Percentiles rank a stretch among this genome's conserved stretches.
Conservation (phyloP, 2,329 filamentous ascomycete species). For the Colletotrichum zoysiae region DNA sequence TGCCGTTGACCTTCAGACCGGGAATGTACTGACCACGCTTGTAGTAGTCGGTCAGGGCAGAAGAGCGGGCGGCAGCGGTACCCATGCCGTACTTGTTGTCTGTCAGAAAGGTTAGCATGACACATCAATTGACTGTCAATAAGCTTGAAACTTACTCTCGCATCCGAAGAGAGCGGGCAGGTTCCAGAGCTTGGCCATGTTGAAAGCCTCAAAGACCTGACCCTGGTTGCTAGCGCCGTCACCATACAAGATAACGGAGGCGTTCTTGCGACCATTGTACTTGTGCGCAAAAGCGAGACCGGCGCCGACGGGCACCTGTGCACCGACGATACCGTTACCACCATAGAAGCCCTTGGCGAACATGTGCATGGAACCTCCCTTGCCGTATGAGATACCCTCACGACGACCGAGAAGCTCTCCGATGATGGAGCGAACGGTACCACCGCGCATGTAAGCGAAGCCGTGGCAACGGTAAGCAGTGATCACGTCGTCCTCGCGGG, state of each 20-base stretch:
- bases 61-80: constrained; percentile 92
- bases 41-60: constrained; percentile 99
- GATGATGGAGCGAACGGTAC: constrained; percentile 89
- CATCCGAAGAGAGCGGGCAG: constrained; percentile 96
- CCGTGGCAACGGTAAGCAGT: constrained; percentile 99
- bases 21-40: constrained; percentile 99
- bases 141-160: constrained; percentile 79
- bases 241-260: constrained; percentile 92
- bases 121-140: not conserved
- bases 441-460: constrained; percentile 96
- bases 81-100: constrained; percentile 99
- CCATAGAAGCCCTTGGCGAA: constrained; percentile 98
- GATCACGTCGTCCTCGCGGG: constrained; percentile 92
- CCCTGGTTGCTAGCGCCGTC: constrained; percentile 99
- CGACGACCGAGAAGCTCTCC: constrained; percentile 95
- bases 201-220: constrained; percentile 99
- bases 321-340: constrained; percentile 98
- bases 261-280: constrained; percentile 89
- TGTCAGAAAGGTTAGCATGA: constrained; percentile 55
- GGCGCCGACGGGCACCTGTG: constrained; percentile 96
- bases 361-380: constrained; percentile 99
- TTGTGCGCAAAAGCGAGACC: constrained; percentile 97
- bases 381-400: constrained; percentile 97
- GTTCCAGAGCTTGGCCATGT: constrained; percentile 99
- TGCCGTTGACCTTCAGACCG: constrained; percentile 98